Evolutionary conservation across 139 green algal genomes (phyloP).

Genomic region (Tetraselmis striata): DNA sequence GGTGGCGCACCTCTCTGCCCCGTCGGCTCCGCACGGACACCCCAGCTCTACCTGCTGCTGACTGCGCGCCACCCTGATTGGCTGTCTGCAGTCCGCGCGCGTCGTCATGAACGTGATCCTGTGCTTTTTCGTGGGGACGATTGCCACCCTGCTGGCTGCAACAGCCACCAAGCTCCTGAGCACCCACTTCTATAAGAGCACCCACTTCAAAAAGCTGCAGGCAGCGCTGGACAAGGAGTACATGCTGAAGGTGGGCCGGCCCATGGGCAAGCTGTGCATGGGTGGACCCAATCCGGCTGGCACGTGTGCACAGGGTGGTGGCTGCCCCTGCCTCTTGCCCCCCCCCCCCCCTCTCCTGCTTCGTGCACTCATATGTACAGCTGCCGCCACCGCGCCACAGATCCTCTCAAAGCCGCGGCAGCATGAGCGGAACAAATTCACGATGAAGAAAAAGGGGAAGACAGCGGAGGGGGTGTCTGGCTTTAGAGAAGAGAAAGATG

Average conservation of each 20-base stretch:
- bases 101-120: not conserved
- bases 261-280: not conserved
- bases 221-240: not conserved
- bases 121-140: not conserved
- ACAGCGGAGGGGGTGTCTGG: too few relatives aligned
- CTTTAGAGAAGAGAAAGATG: too few relatives aligned
- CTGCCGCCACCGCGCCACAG: too few relatives aligned
- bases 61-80: too few relatives aligned
- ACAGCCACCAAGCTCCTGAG: not conserved
- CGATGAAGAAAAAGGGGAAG: too few relatives aligned
- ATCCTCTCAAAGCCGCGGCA: not conserved
- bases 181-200: not conserved
- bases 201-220: not conserved
- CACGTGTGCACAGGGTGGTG: not conserved
- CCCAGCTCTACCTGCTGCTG: too few relatives aligned
- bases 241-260: not conserved
- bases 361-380: too few relatives aligned
- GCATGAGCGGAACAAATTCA: not conserved
- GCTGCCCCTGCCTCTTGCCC: too few relatives aligned
- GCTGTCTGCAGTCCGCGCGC: too few relatives aligned
- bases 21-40: not conserved
- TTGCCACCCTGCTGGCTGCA: not conserved
- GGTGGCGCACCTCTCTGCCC: not conserved
- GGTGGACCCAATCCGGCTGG: not conserved
- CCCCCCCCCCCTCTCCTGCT: too few relatives aligned